Evolutionary conservation across 169 alveolate genomes (phyloP).

Genomic region (Perkinsus chesapeaki): DNA sequence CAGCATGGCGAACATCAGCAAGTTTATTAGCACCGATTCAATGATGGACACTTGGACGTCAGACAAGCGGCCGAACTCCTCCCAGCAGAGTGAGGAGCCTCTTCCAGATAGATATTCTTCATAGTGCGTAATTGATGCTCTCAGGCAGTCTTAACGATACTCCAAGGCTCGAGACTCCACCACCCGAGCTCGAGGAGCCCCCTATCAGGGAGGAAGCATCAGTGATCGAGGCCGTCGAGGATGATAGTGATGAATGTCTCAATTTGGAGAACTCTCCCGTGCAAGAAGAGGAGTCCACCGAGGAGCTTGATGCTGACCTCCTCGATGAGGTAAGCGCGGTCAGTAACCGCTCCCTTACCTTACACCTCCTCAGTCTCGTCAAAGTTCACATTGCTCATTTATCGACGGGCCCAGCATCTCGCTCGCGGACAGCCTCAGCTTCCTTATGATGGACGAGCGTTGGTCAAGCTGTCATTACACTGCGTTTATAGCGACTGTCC

Average conservation of each 20-base stretch:
- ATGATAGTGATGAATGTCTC: neutral
- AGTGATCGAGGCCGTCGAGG: neutral
- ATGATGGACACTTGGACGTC: neutral
- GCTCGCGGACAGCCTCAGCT: neutral
- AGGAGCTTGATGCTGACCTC: neutral
- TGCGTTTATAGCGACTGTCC: neutral
- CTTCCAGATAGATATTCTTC: neutral
- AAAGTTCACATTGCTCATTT: neutral
- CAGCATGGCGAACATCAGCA: neutral
- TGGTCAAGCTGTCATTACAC: neutral
- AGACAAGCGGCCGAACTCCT: neutral
- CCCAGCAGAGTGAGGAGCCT: neutral
- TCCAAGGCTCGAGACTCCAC: neutral
- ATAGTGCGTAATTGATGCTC: neutral
- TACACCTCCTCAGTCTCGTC: neutral
- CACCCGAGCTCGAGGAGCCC: neutral
- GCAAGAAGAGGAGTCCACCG: neutral
- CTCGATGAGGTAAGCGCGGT: neutral
- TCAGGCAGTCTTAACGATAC: neutral
- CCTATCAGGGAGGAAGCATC: neutral
- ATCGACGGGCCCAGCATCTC: neutral
- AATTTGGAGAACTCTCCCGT: no score
- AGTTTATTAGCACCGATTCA: neutral
- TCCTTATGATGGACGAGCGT: neutral
- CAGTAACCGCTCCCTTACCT: neutral